Conservation (phyloP, 305 asterid genomes). For the Fraxinus sp. region DNA sequence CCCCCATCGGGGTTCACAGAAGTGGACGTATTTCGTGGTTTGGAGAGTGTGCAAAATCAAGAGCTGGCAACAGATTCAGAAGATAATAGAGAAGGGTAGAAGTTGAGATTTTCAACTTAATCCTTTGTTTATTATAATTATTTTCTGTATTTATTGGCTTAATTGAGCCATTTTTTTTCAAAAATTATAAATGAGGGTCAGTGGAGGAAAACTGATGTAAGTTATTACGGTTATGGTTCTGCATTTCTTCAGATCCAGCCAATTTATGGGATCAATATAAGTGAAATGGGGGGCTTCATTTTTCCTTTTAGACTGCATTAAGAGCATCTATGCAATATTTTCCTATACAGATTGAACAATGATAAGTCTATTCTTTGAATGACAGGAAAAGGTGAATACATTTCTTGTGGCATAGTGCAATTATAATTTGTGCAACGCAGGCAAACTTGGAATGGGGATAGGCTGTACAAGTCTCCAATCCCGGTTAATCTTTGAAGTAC, state of each 20-base stretch:
- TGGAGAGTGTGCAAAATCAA: conserved; percentile 45
- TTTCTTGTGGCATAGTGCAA: not conserved
- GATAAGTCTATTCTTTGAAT: not conserved
- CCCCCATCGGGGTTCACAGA: conserved; percentile 33
- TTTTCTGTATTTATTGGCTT: conserved; percentile 1
- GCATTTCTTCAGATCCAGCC: conserved; percentile 21
- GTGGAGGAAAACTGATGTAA: conserved; percentile 30
- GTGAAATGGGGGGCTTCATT: conserved; percentile 14
- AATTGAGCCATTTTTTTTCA: not conserved
- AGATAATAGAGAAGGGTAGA: conserved; percentile 10
- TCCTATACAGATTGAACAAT: not conserved
- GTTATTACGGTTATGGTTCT: conserved; percentile 25
- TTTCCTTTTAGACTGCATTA: not conserved
- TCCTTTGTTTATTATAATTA: not conserved
- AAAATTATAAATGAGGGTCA: conserved; percentile 3
- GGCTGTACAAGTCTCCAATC: not conserved
- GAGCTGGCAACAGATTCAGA: conserved; percentile 29
- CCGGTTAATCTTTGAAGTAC: not conserved
- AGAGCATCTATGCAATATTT: not conserved
- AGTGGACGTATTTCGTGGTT: conserved; percentile 38
- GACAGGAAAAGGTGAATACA: not conserved
- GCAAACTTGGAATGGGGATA: not conserved
- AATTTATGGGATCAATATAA: conserved; percentile 29
- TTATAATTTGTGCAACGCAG: not conserved
- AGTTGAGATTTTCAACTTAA: not conserved